Evolutionary conservation across 1,284 basidiomycete genomes (phyloP).

Genomic region (Paramarasmius palmivorus): DNA sequence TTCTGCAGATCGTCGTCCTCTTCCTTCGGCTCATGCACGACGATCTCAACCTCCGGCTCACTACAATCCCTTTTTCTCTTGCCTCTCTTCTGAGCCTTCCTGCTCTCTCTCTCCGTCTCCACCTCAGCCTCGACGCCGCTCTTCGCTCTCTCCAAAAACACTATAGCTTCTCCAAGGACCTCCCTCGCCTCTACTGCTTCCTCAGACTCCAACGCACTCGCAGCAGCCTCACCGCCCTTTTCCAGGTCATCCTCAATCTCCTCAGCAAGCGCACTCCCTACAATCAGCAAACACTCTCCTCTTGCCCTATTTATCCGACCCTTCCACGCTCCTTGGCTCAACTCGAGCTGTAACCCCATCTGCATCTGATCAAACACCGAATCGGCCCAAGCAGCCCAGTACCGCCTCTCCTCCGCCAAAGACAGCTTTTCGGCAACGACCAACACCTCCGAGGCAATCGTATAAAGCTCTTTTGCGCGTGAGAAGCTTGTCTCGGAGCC

Average conservation of each 20-base stretch:
- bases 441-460: slow-evolving; percentile 61
- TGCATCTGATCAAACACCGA: slow-evolving; percentile 61
- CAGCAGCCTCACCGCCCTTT: slow-evolving; percentile 43
- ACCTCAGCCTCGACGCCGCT: slow-evolving; percentile 4
- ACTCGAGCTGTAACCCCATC: slow-evolving; percentile 47
- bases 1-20: slow-evolving; percentile 37
- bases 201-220: slow-evolving; percentile 34
- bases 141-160: slow-evolving; percentile 54
- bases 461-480: slow-evolving; percentile 58
- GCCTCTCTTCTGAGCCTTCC: neutral
- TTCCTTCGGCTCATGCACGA: slow-evolving; percentile 16
- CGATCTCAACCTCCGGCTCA: slow-evolving; percentile 16
- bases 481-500: slow-evolving; percentile 38
- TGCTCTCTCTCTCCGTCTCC: neutral
- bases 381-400: slow-evolving; percentile 63
- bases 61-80: slow-evolving; percentile 5
- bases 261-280: slow-evolving; percentile 53
- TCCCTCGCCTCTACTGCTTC: slow-evolving; percentile 56
- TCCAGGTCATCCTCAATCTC: slow-evolving; percentile 51
- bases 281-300: slow-evolving; percentile 55
- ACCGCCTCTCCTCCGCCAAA: slow-evolving; percentile 40
- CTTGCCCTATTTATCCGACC: slow-evolving; percentile 40
- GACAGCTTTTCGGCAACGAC: slow-evolving; percentile 56
- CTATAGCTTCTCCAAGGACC: slow-evolving; percentile 45
- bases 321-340: slow-evolving; percentile 43